Evolutionary conservation across 805 yeast species (phyloP).

Genomic region (Hanseniaspora pseudoguilliermondii): DNA sequence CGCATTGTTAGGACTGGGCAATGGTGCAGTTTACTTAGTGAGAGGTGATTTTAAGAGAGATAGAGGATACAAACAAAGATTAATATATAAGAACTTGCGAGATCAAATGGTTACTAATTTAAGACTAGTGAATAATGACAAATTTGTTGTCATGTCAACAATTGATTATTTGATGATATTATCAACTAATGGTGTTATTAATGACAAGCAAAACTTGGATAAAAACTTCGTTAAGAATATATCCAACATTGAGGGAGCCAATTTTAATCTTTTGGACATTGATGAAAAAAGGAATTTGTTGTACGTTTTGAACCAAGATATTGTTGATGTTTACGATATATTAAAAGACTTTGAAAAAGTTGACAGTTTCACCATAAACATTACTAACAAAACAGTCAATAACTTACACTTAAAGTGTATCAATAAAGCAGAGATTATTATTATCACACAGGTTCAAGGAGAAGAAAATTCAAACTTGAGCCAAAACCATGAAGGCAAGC

Average conservation of each 20-base stretch:
- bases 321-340: constrained; percentile 2
- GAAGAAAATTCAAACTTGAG: neutral
- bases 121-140: constrained; percentile 38
- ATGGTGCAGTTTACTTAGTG: constrained; percentile 68
- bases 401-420: neutral
- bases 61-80: constrained; percentile 76
- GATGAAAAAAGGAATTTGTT: neutral
- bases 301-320: neutral
- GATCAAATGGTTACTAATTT: constrained; percentile 74
- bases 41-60: constrained; percentile 84
- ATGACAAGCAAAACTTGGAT: constrained; percentile 39
- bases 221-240: constrained; percentile 26
- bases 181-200: constrained; percentile 65
- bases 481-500: neutral
- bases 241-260: constrained; percentile 38
- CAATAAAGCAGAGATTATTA: neutral
- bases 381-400: neutral
- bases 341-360: neutral
- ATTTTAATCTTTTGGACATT: constrained; percentile 35
- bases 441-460: neutral
- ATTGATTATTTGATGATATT: constrained; percentile 59
- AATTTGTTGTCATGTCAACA: constrained; percentile 57
- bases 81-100: constrained; percentile 48
- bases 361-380: neutral
- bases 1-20: constrained; percentile 50